These are phyloP conservation scores for Blastobotrys petasosporus DNA, from an alignment of 1,139 yeast genomes.

Conservation along the genomic window DNA sequence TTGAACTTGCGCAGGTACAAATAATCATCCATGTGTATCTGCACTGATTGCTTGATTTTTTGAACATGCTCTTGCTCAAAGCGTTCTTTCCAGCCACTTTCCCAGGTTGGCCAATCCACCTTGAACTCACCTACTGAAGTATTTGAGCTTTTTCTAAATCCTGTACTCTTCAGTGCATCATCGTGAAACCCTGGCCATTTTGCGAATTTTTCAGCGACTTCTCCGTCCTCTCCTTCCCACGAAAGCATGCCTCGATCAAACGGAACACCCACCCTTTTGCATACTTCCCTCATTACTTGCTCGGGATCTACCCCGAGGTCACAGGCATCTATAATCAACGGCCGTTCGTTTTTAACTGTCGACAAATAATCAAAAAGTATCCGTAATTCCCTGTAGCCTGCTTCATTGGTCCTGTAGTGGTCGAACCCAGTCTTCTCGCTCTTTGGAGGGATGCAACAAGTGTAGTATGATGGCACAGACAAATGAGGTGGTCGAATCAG, in stretches of 20 bases:
- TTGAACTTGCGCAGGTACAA: slow-evolving; percentile 18
- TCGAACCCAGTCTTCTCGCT: slow-evolving; percentile 27
- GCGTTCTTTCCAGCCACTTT: slow-evolving; percentile 21
- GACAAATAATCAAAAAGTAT: slow-evolving; percentile 25
- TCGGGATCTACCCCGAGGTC: slow-evolving; percentile 25
- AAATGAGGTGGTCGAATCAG: slow-evolving; percentile 29
- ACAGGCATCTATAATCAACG: slow-evolving; percentile 26
- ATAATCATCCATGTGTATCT: slow-evolving; percentile 25
- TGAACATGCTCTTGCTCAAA: slow-evolving; percentile 20
- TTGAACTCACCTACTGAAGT: slow-evolving; percentile 11
- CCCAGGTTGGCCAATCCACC: slow-evolving; percentile 24
- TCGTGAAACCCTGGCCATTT: slow-evolving; percentile 32
- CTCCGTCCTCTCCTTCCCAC: slow-evolving; percentile 24
- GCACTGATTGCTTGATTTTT: slow-evolving; percentile 20
- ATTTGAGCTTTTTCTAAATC: slow-evolving; percentile 18
- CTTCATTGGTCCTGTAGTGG: slow-evolving; percentile 25
- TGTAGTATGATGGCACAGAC: slow-evolving; percentile 29
- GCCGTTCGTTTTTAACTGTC: slow-evolving; percentile 14
- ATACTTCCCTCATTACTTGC: slow-evolving; percentile 20
- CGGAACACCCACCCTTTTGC: slow-evolving; percentile 22
- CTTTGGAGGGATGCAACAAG: slow-evolving; percentile 29
- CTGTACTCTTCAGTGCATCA: slow-evolving; percentile 26
- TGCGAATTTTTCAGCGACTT: slow-evolving; percentile 22
- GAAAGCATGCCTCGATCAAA: slow-evolving; percentile 24
- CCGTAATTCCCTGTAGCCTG: slow-evolving; percentile 29